These are phyloP conservation scores for Fusarium mangiferae DNA, from an alignment of 2,329 filamentous ascomycete species.

Conservation along the genomic window DNA sequence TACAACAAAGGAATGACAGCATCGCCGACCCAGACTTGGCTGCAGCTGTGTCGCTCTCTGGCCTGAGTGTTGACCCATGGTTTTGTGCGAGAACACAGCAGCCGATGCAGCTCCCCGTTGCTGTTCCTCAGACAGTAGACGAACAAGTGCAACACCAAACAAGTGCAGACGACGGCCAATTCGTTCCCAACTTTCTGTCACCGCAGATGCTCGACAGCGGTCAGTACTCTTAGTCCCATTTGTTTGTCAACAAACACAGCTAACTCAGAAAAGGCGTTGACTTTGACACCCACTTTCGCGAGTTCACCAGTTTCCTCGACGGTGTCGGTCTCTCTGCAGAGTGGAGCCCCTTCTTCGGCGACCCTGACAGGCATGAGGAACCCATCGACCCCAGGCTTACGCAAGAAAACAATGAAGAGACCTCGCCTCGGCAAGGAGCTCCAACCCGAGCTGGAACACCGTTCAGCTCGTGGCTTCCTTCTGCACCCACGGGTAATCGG, in stretches of 20 bases:
- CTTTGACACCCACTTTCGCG: constrained; percentile 49
- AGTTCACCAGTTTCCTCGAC: constrained; percentile 53
- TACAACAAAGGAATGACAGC: not conserved
- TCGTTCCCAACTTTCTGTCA: constrained; percentile 2
- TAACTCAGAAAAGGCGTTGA: constrained; percentile 2
- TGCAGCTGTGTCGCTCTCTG: not conserved
- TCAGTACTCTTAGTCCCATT: not conserved
- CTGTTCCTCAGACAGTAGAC: not conserved
- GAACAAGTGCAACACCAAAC: not conserved
- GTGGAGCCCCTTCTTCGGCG: constrained; percentile 52
- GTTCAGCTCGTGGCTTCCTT: constrained; percentile 52
- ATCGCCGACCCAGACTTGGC: not conserved
- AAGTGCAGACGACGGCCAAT: not conserved
- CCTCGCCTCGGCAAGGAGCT: not conserved
- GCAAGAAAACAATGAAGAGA: not conserved
- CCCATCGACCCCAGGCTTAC: not conserved
- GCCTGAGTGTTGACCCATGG: constrained; percentile 2
- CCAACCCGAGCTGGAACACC: constrained; percentile 43
- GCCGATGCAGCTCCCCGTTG: not conserved
- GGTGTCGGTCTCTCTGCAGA: constrained; percentile 52
- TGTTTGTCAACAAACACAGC: not conserved
- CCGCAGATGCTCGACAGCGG: constrained; percentile 16
- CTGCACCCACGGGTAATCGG: constrained; percentile 47
- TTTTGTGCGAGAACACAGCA: constrained; percentile 9
- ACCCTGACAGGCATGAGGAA: constrained; percentile 24